These are phyloP conservation scores for Tulasnella calospora DNA, from an alignment of 768 basidiomycete species.

Conservation along the genomic window DNA sequence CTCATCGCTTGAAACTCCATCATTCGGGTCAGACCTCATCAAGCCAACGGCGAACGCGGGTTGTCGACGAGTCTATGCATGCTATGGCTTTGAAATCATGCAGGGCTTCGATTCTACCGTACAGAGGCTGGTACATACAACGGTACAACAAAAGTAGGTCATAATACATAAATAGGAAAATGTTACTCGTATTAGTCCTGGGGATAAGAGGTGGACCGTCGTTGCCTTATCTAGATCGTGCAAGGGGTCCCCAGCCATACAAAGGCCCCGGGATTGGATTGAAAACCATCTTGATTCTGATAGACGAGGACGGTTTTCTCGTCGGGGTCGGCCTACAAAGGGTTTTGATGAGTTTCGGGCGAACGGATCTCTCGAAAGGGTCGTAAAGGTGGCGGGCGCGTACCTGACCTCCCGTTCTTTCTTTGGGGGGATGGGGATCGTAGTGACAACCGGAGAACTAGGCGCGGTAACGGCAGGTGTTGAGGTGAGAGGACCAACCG, in stretches of 20 bases:
- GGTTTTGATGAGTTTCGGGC: background rate
- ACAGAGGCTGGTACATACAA: background rate
- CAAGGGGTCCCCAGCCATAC: background rate
- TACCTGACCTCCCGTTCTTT: background rate
- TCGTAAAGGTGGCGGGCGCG: background rate
- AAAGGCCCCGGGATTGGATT: background rate
- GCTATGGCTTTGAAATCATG: background rate
- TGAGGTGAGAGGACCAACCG: background rate
- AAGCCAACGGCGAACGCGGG: background rate
- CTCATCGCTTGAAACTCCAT: background rate
- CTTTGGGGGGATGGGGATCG: background rate
- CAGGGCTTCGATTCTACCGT: background rate
- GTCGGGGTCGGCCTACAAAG: background rate
- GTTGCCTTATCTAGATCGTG: background rate
- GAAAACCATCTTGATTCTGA: background rate
- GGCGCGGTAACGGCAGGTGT: background rate
- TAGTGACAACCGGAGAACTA: background rate
- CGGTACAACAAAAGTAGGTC: background rate
- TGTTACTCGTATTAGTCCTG: background rate
- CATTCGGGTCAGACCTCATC: background rate
- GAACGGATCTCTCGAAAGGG: background rate
- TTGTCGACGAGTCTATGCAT: background rate
- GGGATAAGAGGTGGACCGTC: background rate
- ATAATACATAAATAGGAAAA: background rate
- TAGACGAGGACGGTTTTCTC: background rate